These are phyloP conservation scores for Lepidium didymum DNA, from an alignment of 345 rosid species.

Conservation along the genomic window DNA sequence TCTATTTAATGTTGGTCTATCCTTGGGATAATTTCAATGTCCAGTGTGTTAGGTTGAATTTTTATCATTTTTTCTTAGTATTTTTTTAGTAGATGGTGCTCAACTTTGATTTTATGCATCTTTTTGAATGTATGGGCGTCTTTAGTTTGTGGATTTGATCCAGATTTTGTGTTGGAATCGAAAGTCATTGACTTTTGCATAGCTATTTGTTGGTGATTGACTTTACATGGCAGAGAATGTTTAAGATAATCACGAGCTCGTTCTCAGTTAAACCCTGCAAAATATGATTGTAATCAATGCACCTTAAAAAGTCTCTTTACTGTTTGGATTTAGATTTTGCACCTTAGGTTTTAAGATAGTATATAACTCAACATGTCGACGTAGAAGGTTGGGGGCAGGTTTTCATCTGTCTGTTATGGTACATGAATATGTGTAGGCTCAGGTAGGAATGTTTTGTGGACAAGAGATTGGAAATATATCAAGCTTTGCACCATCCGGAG, in stretches of 20 bases:
- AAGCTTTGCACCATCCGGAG: constrained; percentile 71
- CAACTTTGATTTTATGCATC: not conserved
- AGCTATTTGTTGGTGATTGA: not conserved
- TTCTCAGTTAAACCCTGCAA: not conserved
- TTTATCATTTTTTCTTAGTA: not conserved
- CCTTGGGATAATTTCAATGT: not conserved
- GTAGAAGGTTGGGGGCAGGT: constrained; percentile 28
- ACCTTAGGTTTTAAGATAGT: not conserved
- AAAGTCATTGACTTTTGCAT: not conserved
- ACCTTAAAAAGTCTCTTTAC: not conserved
- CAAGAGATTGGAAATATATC: constrained; percentile 82
- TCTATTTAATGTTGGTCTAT: not conserved
- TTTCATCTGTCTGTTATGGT: constrained; percentile 48
- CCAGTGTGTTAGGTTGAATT: not conserved
- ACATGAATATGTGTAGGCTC: constrained; percentile 95
- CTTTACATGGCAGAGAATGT: not conserved
- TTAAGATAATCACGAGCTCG: not conserved
- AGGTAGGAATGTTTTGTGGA: constrained; percentile 90
- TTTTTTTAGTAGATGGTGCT: not conserved
- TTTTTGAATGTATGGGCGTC: not conserved
- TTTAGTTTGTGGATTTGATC: not conserved
- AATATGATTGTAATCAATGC: not conserved
- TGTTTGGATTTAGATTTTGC: not conserved
- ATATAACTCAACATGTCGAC: not conserved
- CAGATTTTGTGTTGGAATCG: not conserved